These are phyloP conservation scores for Sanguinoderma infundibulare DNA, from an alignment of 1,284 basidiomycete species.

Conservation along the genomic window DNA sequence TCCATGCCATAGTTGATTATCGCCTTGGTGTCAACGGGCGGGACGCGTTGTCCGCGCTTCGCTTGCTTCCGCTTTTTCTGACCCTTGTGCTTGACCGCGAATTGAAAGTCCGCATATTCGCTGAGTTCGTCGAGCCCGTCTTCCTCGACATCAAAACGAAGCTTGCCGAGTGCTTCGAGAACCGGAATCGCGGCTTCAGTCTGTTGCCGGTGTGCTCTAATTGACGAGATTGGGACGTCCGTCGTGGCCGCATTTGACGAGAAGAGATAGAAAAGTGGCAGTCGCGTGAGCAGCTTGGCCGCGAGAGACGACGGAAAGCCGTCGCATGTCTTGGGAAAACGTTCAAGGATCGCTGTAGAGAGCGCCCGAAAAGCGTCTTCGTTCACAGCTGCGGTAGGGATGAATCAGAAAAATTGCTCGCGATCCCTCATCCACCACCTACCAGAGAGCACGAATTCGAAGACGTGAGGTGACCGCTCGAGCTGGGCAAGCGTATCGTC, in stretches of 20 bases:
- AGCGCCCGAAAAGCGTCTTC: neutral
- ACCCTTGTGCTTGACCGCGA: constrained; percentile 6
- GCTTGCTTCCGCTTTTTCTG: constrained; percentile 1
- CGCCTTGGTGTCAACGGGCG: neutral
- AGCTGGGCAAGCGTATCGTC: neutral
- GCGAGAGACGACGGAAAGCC: neutral
- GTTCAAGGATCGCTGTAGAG: neutral
- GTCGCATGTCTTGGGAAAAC: neutral
- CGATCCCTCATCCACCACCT: neutral
- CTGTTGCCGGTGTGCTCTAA: neutral
- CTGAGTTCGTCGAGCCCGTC: neutral
- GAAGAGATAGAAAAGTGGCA: constrained; percentile 1
- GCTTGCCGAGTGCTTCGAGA: neutral
- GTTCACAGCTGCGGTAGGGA: neutral
- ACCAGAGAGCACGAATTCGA: neutral
- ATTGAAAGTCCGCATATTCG: neutral
- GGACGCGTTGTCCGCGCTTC: neutral
- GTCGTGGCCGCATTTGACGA: neutral
- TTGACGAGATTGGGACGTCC: neutral
- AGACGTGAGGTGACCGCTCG: neutral
- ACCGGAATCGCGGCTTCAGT: neutral
- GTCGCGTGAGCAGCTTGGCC: neutral
- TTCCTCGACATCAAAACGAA: neutral
- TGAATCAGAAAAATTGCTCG: neutral
- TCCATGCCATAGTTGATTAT: constrained; percentile 29